These are phyloP conservation scores for Pogostemon cablin DNA, from an alignment of 257 asterid species.

Conservation along the genomic window DNA sequence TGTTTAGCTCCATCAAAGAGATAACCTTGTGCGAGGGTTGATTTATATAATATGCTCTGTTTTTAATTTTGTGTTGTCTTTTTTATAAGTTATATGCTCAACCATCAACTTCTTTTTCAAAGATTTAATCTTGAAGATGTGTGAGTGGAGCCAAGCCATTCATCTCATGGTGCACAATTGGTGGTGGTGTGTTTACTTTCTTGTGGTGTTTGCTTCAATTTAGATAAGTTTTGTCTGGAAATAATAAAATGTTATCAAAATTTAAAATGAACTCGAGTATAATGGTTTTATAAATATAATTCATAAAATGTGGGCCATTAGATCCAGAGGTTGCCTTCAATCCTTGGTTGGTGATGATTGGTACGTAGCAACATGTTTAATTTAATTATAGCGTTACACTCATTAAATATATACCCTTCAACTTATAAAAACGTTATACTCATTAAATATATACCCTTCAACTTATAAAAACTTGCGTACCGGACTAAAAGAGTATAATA, in stretches of 20 bases:
- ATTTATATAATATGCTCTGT: too few species aligned
- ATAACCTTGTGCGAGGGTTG: background rate
- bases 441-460: too few species aligned
- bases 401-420: too few species aligned
- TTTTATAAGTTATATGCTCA: constrained; percentile 31
- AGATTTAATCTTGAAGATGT: background rate
- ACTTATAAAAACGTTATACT: too few species aligned
- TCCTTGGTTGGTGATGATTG: background rate
- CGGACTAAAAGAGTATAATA: too few species aligned
- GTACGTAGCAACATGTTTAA: too few species aligned
- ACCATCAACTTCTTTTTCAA: constrained; percentile 44
- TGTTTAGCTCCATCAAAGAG: constrained; percentile 27
- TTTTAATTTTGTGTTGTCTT: background rate
- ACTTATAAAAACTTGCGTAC: too few species aligned
- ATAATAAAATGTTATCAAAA: constrained; percentile 27
- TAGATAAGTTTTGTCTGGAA: constrained; percentile 43
- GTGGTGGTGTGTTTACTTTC: constrained; percentile 30
- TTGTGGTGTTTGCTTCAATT: constrained; percentile 40
- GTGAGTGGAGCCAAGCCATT: constrained; percentile 27
- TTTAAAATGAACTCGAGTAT: too few species aligned
- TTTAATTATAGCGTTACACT: too few species aligned
- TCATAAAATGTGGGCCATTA: constrained; percentile 14
- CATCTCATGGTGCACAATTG: constrained; percentile 38
- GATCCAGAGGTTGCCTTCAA: background rate
- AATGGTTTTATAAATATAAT: too few species aligned